Percentiles rank a stretch among this genome's conserved stretches.
Conservation (phyloP, 148 eudicot genomes). For the Pharnaceum exiguum region DNA sequence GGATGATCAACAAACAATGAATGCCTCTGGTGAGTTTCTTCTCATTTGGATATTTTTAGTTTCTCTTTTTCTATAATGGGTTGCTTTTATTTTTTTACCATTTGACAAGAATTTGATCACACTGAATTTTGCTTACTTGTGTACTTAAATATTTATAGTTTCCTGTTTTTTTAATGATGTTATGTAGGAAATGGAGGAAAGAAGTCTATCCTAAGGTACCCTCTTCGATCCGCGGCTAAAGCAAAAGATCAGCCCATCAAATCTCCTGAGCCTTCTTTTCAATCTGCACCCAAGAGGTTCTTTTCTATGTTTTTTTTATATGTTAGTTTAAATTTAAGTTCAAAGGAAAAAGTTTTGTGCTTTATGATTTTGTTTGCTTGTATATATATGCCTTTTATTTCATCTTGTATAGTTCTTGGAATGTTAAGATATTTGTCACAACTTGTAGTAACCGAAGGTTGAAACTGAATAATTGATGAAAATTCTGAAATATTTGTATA, state of each 20-base stretch:
- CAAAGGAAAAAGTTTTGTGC: background rate
- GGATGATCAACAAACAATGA: too few species aligned
- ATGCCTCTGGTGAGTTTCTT: too few species aligned
- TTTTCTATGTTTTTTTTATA: background rate
- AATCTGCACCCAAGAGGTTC: conserved; percentile 34
- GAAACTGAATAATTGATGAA: too few species aligned
- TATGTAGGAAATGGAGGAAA: conserved; percentile 10
- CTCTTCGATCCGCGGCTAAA: conserved; percentile 50
- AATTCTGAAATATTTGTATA: too few species aligned
- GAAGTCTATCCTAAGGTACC: conserved; percentile 51
- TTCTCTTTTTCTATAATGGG: too few species aligned
- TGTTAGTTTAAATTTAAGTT: background rate
- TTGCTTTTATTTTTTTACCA: background rate
- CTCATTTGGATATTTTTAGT: too few species aligned
- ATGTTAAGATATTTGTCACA: too few species aligned
- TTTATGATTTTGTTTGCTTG: background rate
- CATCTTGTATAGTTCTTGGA: background rate
- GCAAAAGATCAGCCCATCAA: conserved; percentile 30
- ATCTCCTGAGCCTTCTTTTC: conserved; percentile 19
- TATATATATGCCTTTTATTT: background rate
- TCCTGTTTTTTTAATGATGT: background rate
- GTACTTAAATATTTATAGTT: background rate
- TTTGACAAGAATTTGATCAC: background rate
- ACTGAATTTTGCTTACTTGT: background rate
- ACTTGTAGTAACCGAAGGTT: too few species aligned